These are phyloP conservation scores for Musa troglodytarum DNA, from an alignment of 176 grass and related monocot genomes.

Conservation along the genomic window DNA sequence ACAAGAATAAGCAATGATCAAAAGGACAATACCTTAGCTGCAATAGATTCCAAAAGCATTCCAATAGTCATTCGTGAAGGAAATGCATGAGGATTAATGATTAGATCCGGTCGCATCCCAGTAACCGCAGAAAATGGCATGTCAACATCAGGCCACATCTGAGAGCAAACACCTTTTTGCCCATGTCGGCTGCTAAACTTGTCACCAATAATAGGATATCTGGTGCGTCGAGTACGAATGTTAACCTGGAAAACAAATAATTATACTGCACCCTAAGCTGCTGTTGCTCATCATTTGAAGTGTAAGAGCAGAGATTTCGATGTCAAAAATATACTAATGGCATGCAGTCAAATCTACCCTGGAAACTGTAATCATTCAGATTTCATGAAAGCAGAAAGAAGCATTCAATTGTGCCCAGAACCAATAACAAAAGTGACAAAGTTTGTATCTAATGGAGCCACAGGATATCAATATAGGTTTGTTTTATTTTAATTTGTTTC, in stretches of 20 bases:
- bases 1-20: background rate
- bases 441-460: no score
- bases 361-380: no score
- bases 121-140: slow-evolving; percentile 97
- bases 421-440: no score
- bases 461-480: no score
- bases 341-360: no score
- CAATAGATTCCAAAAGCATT: slow-evolving; percentile 97
- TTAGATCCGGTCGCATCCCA: slow-evolving; percentile 90
- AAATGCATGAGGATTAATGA: slow-evolving; percentile 97
- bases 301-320: background rate
- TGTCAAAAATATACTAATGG: background rate
- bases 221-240: slow-evolving; percentile 60
- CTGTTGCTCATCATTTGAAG: background rate
- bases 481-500: no score
- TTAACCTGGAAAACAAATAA: slow-evolving; percentile 48
- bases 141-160: slow-evolving; percentile 93
- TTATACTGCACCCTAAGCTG: background rate
- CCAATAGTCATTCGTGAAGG: slow-evolving; percentile 98
- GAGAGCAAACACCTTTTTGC: slow-evolving; percentile 95
- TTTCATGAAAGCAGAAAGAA: no score
- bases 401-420: no score
- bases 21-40: slow-evolving; percentile 55
- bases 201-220: slow-evolving; percentile 94
- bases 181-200: slow-evolving; percentile 99